Base-by-base conservation (phyloP, 2,329 filamentous ascomycete genomes). In the Trichoderma brevicompactum region DNA sequence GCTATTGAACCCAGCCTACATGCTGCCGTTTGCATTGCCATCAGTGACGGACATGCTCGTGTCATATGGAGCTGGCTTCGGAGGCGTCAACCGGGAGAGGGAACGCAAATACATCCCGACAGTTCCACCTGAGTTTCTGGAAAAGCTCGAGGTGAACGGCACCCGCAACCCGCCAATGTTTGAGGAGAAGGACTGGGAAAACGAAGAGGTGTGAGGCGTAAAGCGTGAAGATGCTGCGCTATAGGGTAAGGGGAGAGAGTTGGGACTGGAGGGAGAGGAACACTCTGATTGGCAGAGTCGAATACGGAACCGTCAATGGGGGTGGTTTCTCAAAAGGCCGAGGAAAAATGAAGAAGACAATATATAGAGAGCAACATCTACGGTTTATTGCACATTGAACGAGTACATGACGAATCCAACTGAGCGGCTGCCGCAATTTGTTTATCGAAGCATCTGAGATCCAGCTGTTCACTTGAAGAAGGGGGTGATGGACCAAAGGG, bases 11-110 rank as follows among this genome's bases (percentile, higher is more conserved):
- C 92, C 94, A 3, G 91, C 94, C 2, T 82, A 97, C 66, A 96
- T 97, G 85, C 84, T 99, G 32, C 95, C 95, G 0, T 99, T 99
- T 75, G 90, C 91, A n/a, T 82, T 99, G 34, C 95, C 95, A 1
- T 97, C 94, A 1, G 95, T 92, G 65, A 98, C 94, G 32, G 95
- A 99, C 76, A 99, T 99, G 95, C 84, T 98, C 54, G 87, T 99
- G 54, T 94, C 89, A 70, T 99, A 96, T 73, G 95, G 95, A 0
- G 94, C 95, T 12, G 95, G 95, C 0, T 95, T 98, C 73, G 95
- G 95, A 5, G 95, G 95, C 0, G 82, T 95, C 53, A 97, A 99
- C 79, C 86, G 91, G 68, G 95, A 98, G 78, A 85, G 93, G 65
- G 95, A 96, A 77, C 85, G 92, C 70, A 97, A 97, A 79, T 99